phyloP scores from a whole-genome alignment of 2,329 filamentous ascomycete species.

The Rhynchosporium secalis region DNA sequence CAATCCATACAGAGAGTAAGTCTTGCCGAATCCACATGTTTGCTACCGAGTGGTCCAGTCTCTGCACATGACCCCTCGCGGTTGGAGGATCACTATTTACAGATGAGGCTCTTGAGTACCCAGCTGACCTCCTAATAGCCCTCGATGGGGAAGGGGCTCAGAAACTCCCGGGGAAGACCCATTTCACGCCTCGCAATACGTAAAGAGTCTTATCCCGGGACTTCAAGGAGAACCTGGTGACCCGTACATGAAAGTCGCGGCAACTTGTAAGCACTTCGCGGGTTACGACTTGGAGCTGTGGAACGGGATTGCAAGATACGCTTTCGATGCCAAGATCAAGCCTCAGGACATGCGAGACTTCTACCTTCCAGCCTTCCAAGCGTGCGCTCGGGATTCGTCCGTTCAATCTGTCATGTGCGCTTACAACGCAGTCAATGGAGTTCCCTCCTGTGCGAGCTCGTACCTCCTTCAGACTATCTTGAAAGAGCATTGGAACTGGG shows the following conservation, averaged over 20 bases:
- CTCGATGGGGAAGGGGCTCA: conserved; percentile 61
- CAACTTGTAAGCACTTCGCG: conserved; percentile 61
- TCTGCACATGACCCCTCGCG: no score
- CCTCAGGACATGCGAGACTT: conserved; percentile 67
- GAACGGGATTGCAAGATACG: conserved; percentile 42
- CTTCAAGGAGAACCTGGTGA: conserved; percentile 49
- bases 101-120: no score
- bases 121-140: conserved; percentile 33
- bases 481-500: conserved; percentile 66
- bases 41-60: no score
- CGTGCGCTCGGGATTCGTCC: conserved; percentile 58
- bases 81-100: no score
- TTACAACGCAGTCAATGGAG: conserved; percentile 66
- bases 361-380: conserved; percentile 65
- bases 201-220: conserved; percentile 53
- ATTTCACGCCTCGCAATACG: conserved; percentile 51
- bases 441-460: conserved; percentile 61
- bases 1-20: conserved; percentile 58
- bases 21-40: no score
- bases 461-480: conserved; percentile 65
- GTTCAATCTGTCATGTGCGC: conserved; percentile 60
- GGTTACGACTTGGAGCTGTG: conserved; percentile 52
- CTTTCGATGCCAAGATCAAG: conserved; percentile 57
- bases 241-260: conserved; percentile 48
- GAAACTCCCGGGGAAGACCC: conserved; percentile 62